A percentile compares a stretch with the other conserved stretches of the same genome.
Evolutionary conservation across 1,284 basidiomycete species (phyloP).

Genomic region (Puccinia novopanici): DNA sequence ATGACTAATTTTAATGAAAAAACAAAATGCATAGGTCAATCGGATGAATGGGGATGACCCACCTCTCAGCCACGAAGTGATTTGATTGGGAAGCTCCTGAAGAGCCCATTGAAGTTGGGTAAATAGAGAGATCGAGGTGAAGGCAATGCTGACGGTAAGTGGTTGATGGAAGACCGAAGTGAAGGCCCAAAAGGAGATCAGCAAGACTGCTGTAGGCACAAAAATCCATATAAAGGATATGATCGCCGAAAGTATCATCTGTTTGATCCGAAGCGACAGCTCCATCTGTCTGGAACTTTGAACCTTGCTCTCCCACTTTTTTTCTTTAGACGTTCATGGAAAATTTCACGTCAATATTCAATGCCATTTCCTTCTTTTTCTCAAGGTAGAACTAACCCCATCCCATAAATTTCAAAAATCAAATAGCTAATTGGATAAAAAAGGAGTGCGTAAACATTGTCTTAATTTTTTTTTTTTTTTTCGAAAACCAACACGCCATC

Average conservation of each 20-base stretch:
- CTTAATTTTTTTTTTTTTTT: neutral
- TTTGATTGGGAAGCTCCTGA: slow-evolving; percentile 40
- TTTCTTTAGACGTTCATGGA: slow-evolving; percentile 60
- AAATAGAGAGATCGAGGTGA: slow-evolving; percentile 50
- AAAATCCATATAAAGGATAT: slow-evolving; percentile 62
- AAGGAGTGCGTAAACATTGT: neutral
- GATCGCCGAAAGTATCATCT: slow-evolving; percentile 66
- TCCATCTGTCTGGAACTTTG: slow-evolving; percentile 39
- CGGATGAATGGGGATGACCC: neutral
- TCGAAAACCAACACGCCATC: neutral
- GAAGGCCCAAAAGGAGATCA: slow-evolving; percentile 62
- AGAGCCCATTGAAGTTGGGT: slow-evolving; percentile 64
- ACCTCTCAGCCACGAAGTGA: slow-evolving; percentile 51
- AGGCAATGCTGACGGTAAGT: slow-evolving; percentile 49
- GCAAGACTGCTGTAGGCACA: slow-evolving; percentile 43
- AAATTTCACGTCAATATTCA: neutral
- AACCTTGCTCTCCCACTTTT: slow-evolving; percentile 41
- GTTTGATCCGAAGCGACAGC: slow-evolving; percentile 62
- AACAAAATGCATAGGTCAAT: neutral
- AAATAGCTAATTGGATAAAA: slow-evolving; percentile 29
- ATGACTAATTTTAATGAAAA: neutral
- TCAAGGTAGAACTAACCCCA: slow-evolving; percentile 60
- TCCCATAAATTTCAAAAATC: slow-evolving; percentile 51
- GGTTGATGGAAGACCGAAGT: slow-evolving; percentile 41
- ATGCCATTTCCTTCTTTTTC: neutral